phyloP scores from a whole-genome alignment of 1,284 basidiomycete genomes.

The Pulchroboletus neoregius region DNA sequence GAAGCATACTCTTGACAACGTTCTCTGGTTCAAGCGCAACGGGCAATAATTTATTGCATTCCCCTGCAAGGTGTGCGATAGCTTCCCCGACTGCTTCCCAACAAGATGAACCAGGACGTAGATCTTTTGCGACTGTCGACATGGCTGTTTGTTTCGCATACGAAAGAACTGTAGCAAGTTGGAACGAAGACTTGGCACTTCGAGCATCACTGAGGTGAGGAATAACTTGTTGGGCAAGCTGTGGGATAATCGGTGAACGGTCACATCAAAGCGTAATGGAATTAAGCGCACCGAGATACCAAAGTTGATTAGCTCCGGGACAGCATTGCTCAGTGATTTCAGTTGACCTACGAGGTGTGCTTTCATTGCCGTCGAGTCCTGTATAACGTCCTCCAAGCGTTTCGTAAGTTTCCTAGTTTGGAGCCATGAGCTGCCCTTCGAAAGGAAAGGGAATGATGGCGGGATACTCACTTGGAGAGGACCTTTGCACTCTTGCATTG shows the following conservation, averaged over 20 bases:
- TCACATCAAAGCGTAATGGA: neutral
- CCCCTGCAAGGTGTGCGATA: slow-evolving; percentile 65
- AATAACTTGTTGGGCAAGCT: slow-evolving; percentile 86
- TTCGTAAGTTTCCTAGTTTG: slow-evolving; percentile 74
- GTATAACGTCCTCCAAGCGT: slow-evolving; percentile 75
- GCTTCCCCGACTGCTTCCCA: slow-evolving; percentile 78
- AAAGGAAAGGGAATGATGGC: neutral
- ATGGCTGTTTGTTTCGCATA: slow-evolving; percentile 72
- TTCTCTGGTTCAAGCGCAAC: slow-evolving; percentile 74
- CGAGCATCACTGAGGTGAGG: slow-evolving; percentile 76
- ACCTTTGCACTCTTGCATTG: slow-evolving; percentile 78
- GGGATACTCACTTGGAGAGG: slow-evolving; percentile 62
- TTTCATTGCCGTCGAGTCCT: slow-evolving; percentile 68
- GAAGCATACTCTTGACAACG: slow-evolving; percentile 65
- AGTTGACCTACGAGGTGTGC: slow-evolving; percentile 68
- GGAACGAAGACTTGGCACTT: slow-evolving; percentile 71
- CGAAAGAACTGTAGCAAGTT: slow-evolving; percentile 64
- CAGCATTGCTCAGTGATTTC: slow-evolving; percentile 63
- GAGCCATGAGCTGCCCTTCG: slow-evolving; percentile 5
- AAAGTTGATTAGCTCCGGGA: slow-evolving; percentile 83
- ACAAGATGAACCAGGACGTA: slow-evolving; percentile 58
- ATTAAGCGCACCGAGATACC: slow-evolving; percentile 68
- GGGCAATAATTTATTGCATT: slow-evolving; percentile 68
- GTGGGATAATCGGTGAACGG: neutral
- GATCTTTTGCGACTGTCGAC: slow-evolving; percentile 65